These are phyloP conservation scores for Hymenoscyphus scutula DNA, from an alignment of 2,329 filamentous ascomycete species.

Conservation along the genomic window DNA sequence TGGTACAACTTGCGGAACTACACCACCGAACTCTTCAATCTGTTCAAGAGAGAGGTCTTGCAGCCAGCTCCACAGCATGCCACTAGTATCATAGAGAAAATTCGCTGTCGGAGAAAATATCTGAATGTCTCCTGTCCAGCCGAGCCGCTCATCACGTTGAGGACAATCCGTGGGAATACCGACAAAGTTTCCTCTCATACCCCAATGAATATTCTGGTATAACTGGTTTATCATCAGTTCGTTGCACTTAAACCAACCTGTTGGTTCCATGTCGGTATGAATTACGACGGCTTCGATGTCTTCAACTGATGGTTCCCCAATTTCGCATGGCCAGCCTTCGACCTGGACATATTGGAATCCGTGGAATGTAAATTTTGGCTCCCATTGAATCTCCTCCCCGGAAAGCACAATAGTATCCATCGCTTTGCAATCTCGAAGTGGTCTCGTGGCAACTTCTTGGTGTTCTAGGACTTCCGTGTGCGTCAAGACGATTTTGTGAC, in stretches of 20 bases:
- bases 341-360: constrained; percentile 44
- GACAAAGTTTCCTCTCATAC: constrained; percentile 48
- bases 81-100: constrained; percentile 42
- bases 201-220: constrained; percentile 46
- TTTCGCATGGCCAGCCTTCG: constrained; percentile 18
- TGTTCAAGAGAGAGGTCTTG: constrained; percentile 42
- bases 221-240: constrained; percentile 43
- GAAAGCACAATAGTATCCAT: constrained; percentile 39
- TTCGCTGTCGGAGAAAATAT: constrained; percentile 45
- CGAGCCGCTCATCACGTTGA: constrained; percentile 47
- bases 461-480: constrained; percentile 47
- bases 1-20: constrained; percentile 24
- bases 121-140: constrained; percentile 49
- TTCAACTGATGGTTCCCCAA: background rate
- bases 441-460: constrained; percentile 42
- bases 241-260: constrained; percentile 29
- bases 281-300: constrained; percentile 29
- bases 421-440: constrained; percentile 41
- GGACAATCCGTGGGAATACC: constrained; percentile 48
- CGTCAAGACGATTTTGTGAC: constrained; percentile 42
- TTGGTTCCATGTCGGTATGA: constrained; percentile 29
- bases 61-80: constrained; percentile 37
- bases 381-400: constrained; percentile 38
- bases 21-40: constrained; percentile 17
- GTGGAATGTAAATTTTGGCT: constrained; percentile 46